Evolutionary conservation across 495 filamentous ascomycete genomes (phyloP).

Genomic region (Venustampulla echinocandica): DNA sequence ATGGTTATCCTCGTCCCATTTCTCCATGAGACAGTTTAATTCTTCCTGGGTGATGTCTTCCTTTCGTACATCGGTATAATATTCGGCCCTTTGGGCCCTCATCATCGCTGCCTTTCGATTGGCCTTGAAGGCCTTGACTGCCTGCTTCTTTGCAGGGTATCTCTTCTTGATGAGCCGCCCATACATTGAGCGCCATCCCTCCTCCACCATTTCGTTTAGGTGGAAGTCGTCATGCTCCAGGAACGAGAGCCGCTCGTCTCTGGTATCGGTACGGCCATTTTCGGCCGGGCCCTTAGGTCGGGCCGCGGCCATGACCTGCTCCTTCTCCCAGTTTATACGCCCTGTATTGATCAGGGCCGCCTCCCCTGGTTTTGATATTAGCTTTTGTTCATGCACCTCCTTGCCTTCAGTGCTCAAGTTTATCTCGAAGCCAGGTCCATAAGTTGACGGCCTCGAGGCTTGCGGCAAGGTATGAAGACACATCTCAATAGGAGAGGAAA

Average conservation of each 20-base stretch:
- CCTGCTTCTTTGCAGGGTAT: not conserved
- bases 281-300: not conserved
- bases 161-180: not conserved
- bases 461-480: not conserved
- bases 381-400: not conserved
- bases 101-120: not conserved
- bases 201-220: not conserved
- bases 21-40: not conserved
- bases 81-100: not conserved
- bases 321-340: not conserved
- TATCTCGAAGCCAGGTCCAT: not conserved
- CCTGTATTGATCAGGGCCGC: not conserved
- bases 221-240: not conserved
- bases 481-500: not conserved
- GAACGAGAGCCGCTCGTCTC: not conserved
- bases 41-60: not conserved
- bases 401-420: not conserved
- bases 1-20: not conserved
- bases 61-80: not conserved
- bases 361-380: not conserved
- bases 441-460: not conserved
- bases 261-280: not conserved
- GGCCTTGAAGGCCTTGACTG: not conserved
- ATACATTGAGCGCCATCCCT: not conserved
- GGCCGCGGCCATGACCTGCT: not conserved